These are phyloP conservation scores for Rhizopogon parksii DNA, from an alignment of 1,284 basidiomycete species.

Conservation along the genomic window DNA sequence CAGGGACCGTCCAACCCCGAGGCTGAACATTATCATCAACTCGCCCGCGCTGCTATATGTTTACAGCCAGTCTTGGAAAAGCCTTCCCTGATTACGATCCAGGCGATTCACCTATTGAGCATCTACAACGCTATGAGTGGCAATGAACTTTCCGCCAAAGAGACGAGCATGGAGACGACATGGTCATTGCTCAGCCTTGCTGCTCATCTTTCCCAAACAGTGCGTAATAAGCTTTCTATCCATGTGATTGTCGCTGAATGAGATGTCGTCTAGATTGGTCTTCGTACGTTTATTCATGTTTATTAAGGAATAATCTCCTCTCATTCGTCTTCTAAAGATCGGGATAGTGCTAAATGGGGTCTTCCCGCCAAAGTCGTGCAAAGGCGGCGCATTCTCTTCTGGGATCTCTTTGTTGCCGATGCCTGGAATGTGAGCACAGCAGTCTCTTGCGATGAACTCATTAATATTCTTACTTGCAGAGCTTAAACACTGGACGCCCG, in stretches of 20 bases:
- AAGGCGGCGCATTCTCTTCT: conserved; percentile 48
- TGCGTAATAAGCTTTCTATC: conserved; percentile 29
- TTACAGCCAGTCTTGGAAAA: conserved; percentile 59
- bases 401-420: conserved; percentile 51
- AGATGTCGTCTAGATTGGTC: conserved; percentile 40
- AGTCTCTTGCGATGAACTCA: background rate
- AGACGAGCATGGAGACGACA: conserved; percentile 53
- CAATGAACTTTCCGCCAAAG: conserved; percentile 29
- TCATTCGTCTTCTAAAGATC: conserved; percentile 36
- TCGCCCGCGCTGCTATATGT: conserved; percentile 52
- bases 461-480: conserved; percentile 29
- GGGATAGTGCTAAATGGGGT: conserved; percentile 49
- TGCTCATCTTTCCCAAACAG: conserved; percentile 51
- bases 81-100: conserved; percentile 58
- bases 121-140: conserved; percentile 47
- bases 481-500: conserved; percentile 56
- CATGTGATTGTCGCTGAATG: conserved; percentile 8
- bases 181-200: conserved; percentile 54
- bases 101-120: conserved; percentile 52
- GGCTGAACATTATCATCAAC: conserved; percentile 57
- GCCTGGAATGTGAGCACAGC: conserved; percentile 37
- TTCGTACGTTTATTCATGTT: conserved; percentile 37
- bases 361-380: conserved; percentile 47
- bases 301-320: conserved; percentile 9
- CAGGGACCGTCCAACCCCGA: conserved; percentile 32